These are phyloP conservation scores for Xylaria curta DNA, from an alignment of 495 filamentous ascomycete species.

Conservation along the genomic window DNA sequence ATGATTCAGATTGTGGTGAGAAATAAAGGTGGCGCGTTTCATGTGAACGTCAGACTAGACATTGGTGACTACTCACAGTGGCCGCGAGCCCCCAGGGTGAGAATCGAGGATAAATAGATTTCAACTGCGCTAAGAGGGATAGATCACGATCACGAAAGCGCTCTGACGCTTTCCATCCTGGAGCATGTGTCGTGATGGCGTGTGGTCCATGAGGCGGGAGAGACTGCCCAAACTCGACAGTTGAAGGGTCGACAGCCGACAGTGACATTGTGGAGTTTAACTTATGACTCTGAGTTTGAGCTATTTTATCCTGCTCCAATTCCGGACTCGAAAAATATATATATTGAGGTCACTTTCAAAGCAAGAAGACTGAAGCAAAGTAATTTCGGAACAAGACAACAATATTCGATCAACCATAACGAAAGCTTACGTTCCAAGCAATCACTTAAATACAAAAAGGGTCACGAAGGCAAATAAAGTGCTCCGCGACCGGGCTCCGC, in stretches of 20 bases:
- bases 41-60: not conserved
- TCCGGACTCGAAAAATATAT: no score
- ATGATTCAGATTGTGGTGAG: not conserved
- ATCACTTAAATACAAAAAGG: not conserved
- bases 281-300: not conserved
- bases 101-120: constrained; percentile 54
- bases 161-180: constrained; percentile 41
- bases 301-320: not conserved
- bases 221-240: constrained; percentile 40
- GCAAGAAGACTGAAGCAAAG: not conserved
- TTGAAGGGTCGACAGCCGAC: constrained; percentile 18
- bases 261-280: constrained; percentile 7
- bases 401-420: not conserved
- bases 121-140: constrained; percentile 34
- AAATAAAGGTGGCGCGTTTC: not conserved
- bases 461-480: not conserved
- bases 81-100: constrained; percentile 35
- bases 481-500: not conserved
- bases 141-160: constrained; percentile 43
- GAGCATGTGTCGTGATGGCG: constrained; percentile 47
- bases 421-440: not conserved
- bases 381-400: not conserved
- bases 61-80: not conserved
- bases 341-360: not conserved
- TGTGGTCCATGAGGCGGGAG: constrained; percentile 52